Conservation (phyloP, 2,329 filamentous ascomycete species). For the Cladosporium sp. region DNA sequence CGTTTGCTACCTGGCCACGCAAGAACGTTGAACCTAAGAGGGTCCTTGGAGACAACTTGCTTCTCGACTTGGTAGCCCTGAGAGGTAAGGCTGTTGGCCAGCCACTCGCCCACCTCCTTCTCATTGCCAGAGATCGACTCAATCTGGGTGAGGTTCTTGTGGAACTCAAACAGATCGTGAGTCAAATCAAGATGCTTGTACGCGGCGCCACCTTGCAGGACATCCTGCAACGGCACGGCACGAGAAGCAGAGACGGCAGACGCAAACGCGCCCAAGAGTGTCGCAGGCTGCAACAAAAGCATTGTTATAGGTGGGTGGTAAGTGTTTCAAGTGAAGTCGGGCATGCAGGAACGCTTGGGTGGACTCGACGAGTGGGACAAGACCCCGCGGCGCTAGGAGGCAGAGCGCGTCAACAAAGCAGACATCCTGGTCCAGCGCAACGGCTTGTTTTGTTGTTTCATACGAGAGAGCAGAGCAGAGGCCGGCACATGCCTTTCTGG, state of each 20-base stretch:
- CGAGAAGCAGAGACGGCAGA: conserved; percentile 3
- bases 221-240: not conserved
- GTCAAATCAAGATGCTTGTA: conserved; percentile 27
- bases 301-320: conserved; percentile 5
- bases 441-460: conserved; percentile 18
- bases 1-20: conserved; percentile 59
- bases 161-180: conserved; percentile 65
- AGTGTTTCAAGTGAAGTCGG: conserved; percentile 17
- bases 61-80: conserved; percentile 64
- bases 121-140: conserved; percentile 73
- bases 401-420: conserved; percentile 6
- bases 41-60: conserved; percentile 49
- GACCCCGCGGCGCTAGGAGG: conserved; percentile 11
- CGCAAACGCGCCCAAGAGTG: conserved; percentile 6
- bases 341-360: conserved; percentile 11
- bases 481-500: conserved; percentile 5
- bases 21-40: conserved; percentile 70
- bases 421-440: conserved; percentile 6
- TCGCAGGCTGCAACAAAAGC: conserved; percentile 3
- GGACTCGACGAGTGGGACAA: conserved; percentile 2
- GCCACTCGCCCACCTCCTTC: conserved; percentile 65
- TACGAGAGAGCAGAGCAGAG: not conserved
- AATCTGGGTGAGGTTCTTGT: conserved; percentile 72
- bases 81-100: conserved; percentile 64
- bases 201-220: not conserved